phyloP scores from a whole-genome alignment of 169 alveolate species.

The Cyclospora cayetanensis region DNA sequence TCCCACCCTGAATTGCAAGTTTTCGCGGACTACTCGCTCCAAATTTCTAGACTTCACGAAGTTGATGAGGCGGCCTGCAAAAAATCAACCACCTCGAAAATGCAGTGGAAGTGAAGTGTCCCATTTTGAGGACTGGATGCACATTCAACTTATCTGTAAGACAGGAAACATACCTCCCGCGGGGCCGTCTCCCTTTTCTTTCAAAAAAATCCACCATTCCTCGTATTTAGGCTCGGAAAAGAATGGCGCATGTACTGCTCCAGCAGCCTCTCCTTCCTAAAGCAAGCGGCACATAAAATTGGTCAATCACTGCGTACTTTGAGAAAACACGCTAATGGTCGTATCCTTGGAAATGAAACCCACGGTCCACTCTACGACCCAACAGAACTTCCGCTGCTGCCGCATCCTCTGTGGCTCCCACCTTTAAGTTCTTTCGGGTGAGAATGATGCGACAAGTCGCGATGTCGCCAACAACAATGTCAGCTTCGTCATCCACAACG shows the following conservation, averaged over 20 bases:
- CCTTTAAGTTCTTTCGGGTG: slow-evolving; percentile 83
- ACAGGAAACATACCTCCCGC: slow-evolving; percentile 29
- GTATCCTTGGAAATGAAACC: neutral
- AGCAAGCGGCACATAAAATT: neutral
- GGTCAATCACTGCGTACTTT: neutral
- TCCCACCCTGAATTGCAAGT: slow-evolving; percentile 65
- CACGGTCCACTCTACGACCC: neutral
- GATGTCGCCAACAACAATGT: slow-evolving; percentile 89
- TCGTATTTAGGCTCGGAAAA: slow-evolving; percentile 89
- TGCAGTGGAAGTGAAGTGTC: neutral
- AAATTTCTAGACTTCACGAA: slow-evolving; percentile 38
- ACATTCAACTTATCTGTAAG: neutral
- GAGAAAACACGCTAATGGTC: neutral
- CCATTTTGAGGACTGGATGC: neutral
- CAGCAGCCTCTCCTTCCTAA: slow-evolving; percentile 84
- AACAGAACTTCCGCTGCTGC: too few species aligned
- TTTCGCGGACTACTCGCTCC: slow-evolving; percentile 69
- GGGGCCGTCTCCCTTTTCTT: slow-evolving; percentile 69
- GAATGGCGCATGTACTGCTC: slow-evolving; percentile 91
- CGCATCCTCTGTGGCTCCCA: neutral
- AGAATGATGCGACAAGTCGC: slow-evolving; percentile 86
- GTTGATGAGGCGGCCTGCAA: slow-evolving; percentile 69
- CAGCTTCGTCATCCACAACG: slow-evolving; percentile 86
- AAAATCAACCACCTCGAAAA: neutral
- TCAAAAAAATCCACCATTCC: slow-evolving; percentile 89